Base-by-base conservation (phyloP, 2,329 filamentous ascomycete genomes). In the Fusarium albosuccineum region DNA sequence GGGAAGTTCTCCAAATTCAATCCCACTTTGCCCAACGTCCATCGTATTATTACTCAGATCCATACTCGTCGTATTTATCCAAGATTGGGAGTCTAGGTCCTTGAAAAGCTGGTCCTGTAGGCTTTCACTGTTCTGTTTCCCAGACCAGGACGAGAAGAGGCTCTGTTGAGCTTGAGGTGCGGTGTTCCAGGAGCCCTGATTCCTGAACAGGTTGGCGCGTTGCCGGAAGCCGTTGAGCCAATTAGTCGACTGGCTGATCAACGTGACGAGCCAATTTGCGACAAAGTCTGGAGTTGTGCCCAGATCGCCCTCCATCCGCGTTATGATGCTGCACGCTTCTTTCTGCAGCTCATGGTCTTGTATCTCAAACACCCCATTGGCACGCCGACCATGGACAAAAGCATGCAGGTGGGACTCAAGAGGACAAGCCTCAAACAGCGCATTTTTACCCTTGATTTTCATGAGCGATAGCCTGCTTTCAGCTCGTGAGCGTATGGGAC, bases 381-480 rank as follows among this genome's bases (percentile, higher is more conserved):
- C 30, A 6, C 34, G 44, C 13, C 39, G 33, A 2, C 14, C 33
- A 7, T 45, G 42, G 2, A 68, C 36, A 27, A 68, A 60, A 7
- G 44, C 9, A 14, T 69, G 53, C 4, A 68, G 17, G 6, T 64
- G 66, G 6, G 62, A 51, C 11, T 68, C 66, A 2, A 68, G 33
- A 1, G 44, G 66, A 22, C 66, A 68, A 1, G 48, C 52, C 14
- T 68, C 66, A n/a, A 68, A 68, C 2, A 68, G 11, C 0, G 66
- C 48, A 10, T 60, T 69, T 13, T 69, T 68, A 0, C 66, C 66
- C 5, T 69, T 68, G 30, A 68, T 66, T 11, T 54, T 55, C 26
- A 53, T 33, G 0, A 54, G 13, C 2, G 66, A 64, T 1, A 69
- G 29, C 11, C 62, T 56, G 7, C 66, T 68, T 22, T 68, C 66